Base-by-base conservation (phyloP, 2,329 filamentous ascomycete genomes). In the Hypoxylon sp. region DNA sequence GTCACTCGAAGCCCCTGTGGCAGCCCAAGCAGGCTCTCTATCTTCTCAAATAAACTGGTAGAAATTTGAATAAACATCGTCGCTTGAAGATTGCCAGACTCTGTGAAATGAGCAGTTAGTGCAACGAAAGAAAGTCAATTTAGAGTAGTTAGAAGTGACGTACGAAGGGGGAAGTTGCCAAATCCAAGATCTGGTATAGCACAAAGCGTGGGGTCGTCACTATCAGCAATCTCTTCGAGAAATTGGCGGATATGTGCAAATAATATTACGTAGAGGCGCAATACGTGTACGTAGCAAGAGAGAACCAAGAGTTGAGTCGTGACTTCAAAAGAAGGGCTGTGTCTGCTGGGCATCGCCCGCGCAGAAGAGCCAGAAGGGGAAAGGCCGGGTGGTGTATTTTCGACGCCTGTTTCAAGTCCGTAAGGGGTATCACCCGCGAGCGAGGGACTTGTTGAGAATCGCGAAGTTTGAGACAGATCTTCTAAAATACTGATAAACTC, bases 51-150 rank as follows among this genome's bases (percentile, higher is more conserved):
- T 4, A 54, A 17, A 15, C 32, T 54, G 7, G 26, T 49, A 6
- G 43, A 27, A 8, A 54, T 25, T 20, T 54, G 43, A 8, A 44
- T 40, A 6, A 54, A 54, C 21, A 54, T n/a, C 2, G 26, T 38
- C 3, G 44, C 43, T 43, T 49, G 44, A 16, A 54, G 21, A 16
- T 49, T 49, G 2, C 50, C 34, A 4, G 44, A 49, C 11, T 45
- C 50, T 54, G 7, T 11, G 12, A 7, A n/a, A n/a, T n/a, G n/a
- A n/a, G n/a, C n/a, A n/a, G n/a, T n/a, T n/a, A n/a, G n/a, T n/a
- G n/a, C n/a, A n/a, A n/a, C n/a, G n/a, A n/a, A n/a, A n/a, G n/a
- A n/a, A n/a, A n/a, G n/a, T n/a, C n/a, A n/a, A n/a, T n/a, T n/a
- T 1, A 31, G 19, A 21, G 45, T 30, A 51, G 41, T 27, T 5